These are phyloP conservation scores for Boletus subluridellus DNA, from an alignment of 1,284 basidiomycete species.

Conservation along the genomic window DNA sequence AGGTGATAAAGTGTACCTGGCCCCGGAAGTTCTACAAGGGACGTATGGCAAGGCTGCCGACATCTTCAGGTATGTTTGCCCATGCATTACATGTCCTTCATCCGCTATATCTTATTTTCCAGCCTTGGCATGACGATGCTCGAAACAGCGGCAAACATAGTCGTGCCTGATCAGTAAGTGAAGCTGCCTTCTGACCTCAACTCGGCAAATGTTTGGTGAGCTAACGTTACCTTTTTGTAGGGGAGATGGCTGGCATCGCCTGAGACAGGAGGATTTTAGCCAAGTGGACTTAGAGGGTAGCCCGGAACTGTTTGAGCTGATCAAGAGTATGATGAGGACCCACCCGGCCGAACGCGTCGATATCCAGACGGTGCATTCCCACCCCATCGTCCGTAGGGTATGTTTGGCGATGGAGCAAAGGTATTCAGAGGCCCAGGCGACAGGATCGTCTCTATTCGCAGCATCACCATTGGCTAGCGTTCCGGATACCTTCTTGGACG, in stretches of 20 bases:
- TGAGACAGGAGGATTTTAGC: constrained; percentile 89
- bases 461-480: constrained; percentile 67
- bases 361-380: constrained; percentile 57
- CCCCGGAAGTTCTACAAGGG: constrained; percentile 94
- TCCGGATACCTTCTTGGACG: constrained; percentile 55
- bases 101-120: constrained; percentile 15
- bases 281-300: constrained; percentile 83
- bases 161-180: constrained; percentile 93
- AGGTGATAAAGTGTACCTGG: constrained; percentile 96
- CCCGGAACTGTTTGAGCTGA: constrained; percentile 66
- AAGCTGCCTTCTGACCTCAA: constrained; percentile 3
- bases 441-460: constrained; percentile 49
- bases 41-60: constrained; percentile 92
- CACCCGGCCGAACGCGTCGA: constrained; percentile 62
- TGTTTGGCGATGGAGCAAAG: constrained; percentile 59
- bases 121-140: constrained; percentile 94
- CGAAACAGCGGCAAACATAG: constrained; percentile 93
- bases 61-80: constrained; percentile 80
- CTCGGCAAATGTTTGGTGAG: constrained; percentile 8
- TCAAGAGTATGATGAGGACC: constrained; percentile 76
- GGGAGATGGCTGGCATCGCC: constrained; percentile 90
- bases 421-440: constrained; percentile 38
- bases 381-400: constrained; percentile 71
- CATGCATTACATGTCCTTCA: background rate
- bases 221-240: constrained; percentile 39